phyloP scores from a whole-genome alignment of 768 basidiomycete species.

The Termitomyces sp. region DNA sequence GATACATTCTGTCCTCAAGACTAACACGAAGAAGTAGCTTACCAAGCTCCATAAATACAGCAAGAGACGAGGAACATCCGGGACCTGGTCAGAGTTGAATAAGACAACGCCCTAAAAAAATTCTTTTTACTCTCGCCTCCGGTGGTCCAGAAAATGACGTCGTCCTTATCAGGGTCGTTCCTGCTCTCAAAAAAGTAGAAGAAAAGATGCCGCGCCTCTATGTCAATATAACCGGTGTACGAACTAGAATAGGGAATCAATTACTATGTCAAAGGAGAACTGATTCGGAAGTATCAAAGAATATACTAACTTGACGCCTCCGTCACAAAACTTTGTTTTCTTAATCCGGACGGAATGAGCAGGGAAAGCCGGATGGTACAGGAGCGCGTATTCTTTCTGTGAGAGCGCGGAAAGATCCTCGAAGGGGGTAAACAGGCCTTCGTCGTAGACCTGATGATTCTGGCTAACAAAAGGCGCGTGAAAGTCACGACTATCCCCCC shows the following conservation, averaged over 20 bases:
- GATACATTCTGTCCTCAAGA: background rate
- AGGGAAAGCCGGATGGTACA: slow-evolving; percentile 46
- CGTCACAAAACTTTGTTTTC: slow-evolving; percentile 53
- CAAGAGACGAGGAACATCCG: slow-evolving; percentile 41
- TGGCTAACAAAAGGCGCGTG: background rate
- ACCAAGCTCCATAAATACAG: slow-evolving; percentile 71
- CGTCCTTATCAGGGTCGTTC: slow-evolving; percentile 50
- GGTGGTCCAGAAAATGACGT: slow-evolving; percentile 54
- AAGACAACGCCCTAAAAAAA: background rate
- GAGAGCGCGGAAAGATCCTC: slow-evolving; percentile 29
- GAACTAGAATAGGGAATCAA: slow-evolving; percentile 23
- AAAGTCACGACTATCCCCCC: background rate
- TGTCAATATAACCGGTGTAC: slow-evolving; percentile 66
- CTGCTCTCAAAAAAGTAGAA: slow-evolving; percentile 80
- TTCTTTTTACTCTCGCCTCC: slow-evolving; percentile 25
- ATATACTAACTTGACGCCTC: slow-evolving; percentile 36
- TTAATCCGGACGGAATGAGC: slow-evolving; percentile 51
- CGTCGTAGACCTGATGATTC: slow-evolving; percentile 14
- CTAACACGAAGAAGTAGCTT: slow-evolving; percentile 12
- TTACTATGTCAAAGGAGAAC: background rate
- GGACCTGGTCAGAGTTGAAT: slow-evolving; percentile 23
- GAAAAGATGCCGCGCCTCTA: slow-evolving; percentile 56
- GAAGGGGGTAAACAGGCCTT: slow-evolving; percentile 27
- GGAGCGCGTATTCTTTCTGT: slow-evolving; percentile 25
- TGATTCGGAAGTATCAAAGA: background rate